Conservation (phyloP, 176 grass and related monocot species). For the Stipa capillata region DNA sequence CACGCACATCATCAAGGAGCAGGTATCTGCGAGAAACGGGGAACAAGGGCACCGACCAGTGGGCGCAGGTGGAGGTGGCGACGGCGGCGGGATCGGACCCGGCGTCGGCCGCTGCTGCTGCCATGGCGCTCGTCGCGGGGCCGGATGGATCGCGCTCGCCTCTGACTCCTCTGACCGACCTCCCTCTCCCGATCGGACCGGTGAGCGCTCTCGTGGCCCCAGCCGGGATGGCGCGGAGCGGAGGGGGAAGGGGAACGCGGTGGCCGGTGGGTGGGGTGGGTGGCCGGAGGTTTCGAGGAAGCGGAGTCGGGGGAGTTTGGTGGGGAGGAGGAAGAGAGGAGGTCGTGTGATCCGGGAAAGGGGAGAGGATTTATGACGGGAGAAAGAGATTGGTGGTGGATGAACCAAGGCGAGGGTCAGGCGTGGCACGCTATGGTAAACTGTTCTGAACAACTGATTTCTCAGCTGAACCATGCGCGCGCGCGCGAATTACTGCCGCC, state of each 20-base stretch:
- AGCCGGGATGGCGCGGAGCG: neutral
- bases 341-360: constrained; percentile 7
- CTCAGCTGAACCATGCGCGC: too few relatives aligned
- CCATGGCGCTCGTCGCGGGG: constrained; percentile 19
- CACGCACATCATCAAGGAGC: neutral
- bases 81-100: constrained; percentile 2
- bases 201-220: neutral
- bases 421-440: neutral
- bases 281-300: constrained; percentile 11
- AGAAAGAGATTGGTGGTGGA: neutral
- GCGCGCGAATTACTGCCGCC: too few relatives aligned
- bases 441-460: too few relatives aligned
- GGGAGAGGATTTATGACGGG: constrained; percentile 6
- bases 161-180: neutral
- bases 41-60: constrained; percentile 40
- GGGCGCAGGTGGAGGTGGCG: constrained; percentile 43
- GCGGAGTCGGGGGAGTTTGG: constrained; percentile 7
- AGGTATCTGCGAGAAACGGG: neutral
- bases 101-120: constrained; percentile 15
- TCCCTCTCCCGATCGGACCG: constrained; percentile 1
- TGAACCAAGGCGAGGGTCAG: neutral
- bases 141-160: neutral
- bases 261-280: neutral
- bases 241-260: neutral
- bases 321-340: neutral